Evolutionary conservation across 345 rosid genomes (phyloP).

Genomic region (Acer yangbiense): DNA sequence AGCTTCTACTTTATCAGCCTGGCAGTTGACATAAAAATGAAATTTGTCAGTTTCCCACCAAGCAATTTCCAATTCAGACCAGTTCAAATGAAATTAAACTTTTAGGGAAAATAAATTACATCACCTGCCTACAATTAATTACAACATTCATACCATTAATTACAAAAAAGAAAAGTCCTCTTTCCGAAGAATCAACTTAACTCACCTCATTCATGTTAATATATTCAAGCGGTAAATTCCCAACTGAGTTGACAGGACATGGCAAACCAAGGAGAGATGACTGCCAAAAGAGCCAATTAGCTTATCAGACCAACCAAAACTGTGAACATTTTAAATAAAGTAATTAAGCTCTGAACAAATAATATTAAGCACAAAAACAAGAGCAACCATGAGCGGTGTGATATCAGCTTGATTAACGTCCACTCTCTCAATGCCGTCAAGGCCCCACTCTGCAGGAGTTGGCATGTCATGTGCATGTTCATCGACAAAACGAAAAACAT

Average conservation of each 20-base stretch:
- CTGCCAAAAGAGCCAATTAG: slow-evolving; percentile 47
- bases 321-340: slow-evolving; percentile 13
- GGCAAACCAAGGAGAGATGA: slow-evolving; percentile 91
- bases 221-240: slow-evolving; percentile 88
- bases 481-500: slow-evolving; percentile 69
- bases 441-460: slow-evolving; percentile 86
- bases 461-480: slow-evolving; percentile 84
- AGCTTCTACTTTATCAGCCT: slow-evolving; percentile 96
- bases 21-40: slow-evolving; percentile 21
- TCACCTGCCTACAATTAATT: background rate
- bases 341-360: slow-evolving; percentile 3
- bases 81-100: slow-evolving; percentile 10
- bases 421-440: slow-evolving; percentile 76
- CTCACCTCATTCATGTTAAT: slow-evolving; percentile 73
- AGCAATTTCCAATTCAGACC: background rate
- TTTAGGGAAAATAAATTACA: background rate
- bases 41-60: slow-evolving; percentile 17
- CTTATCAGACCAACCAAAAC: slow-evolving; percentile 19
- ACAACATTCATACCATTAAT: background rate
- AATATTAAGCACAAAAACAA: slow-evolving; percentile 15
- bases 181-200: slow-evolving; percentile 6
- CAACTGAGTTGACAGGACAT: slow-evolving; percentile 90
- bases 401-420: slow-evolving; percentile 99
- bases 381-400: slow-evolving; percentile 83
- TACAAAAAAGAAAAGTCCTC: background rate